Conservation (phyloP, 2,329 filamentous ascomycete species). For the Fusarium nematophilum region DNA sequence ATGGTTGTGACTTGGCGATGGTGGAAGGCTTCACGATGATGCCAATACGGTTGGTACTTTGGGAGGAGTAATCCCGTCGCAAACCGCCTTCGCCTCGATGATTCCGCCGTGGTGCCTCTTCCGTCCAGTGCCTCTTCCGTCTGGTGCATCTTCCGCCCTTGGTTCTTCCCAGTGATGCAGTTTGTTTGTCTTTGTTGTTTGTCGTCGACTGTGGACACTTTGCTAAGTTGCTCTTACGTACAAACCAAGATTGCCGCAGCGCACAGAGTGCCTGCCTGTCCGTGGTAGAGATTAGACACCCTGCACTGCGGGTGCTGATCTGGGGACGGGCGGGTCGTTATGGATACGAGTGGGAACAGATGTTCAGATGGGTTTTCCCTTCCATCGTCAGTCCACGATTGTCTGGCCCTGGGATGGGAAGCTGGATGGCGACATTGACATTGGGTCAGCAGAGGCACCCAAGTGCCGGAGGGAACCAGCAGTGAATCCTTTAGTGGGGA, state of each 20-base stretch:
- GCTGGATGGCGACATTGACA: too few relatives aligned
- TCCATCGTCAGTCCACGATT: slow-evolving; percentile 3
- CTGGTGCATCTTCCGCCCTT: too few relatives aligned
- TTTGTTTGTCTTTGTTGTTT: background rate
- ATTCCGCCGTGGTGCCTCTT: too few relatives aligned
- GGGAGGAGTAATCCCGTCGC: too few relatives aligned
- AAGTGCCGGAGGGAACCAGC: slow-evolving; percentile 3
- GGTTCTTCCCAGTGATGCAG: too few relatives aligned
- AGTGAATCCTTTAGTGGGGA: background rate
- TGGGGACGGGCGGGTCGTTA: slow-evolving; percentile 14
- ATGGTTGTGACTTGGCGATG: background rate
- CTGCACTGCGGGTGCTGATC: background rate
- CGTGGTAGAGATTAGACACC: slow-evolving; percentile 8
- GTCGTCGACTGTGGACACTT: background rate
- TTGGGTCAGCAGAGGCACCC: background rate
- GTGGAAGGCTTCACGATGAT: background rate
- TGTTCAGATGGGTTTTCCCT: background rate
- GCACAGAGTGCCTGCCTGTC: background rate
- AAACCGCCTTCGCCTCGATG: too few relatives aligned
- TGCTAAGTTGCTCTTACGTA: too few relatives aligned
- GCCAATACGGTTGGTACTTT: background rate
- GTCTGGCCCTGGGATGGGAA: background rate
- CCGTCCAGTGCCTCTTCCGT: too few relatives aligned
- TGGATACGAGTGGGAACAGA: slow-evolving; percentile 12
- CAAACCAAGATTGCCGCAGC: slow-evolving; percentile 2